A percentile compares a stretch with the other conserved stretches of the same genome.
Conservation (phyloP, 345 rosid genomes). For the Hibiscus mutabilis region DNA sequence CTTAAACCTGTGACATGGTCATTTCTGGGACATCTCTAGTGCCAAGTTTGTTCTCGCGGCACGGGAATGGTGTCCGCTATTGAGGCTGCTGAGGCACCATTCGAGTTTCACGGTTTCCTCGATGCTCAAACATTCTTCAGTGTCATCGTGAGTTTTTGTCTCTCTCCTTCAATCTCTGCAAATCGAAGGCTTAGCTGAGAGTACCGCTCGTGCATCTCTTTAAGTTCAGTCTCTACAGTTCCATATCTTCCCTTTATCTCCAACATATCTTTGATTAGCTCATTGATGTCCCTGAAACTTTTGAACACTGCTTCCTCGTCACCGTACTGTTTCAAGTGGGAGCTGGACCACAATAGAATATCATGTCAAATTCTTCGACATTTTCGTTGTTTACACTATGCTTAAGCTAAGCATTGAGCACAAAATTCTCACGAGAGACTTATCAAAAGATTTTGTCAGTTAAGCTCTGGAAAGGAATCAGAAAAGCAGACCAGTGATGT, state of each 20-base stretch:
- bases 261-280: conserved; percentile 76
- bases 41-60: conserved; percentile 2
- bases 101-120: conserved; percentile 37
- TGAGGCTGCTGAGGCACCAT: conserved; percentile 44
- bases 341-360: conserved; percentile 40
- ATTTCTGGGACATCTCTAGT: background rate
- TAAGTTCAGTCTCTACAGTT: conserved; percentile 67
- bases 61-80: conserved; percentile 33
- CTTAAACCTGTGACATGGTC: background rate
- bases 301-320: conserved; percentile 79
- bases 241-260: conserved; percentile 65
- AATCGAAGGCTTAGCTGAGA: conserved; percentile 91
- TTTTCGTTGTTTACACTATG: background rate
- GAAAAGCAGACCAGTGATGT: background rate
- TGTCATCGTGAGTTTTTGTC: conserved; percentile 96
- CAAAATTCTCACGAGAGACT: background rate
- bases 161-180: conserved; percentile 97
- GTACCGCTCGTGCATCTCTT: conserved; percentile 95
- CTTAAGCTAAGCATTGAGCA: background rate
- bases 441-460: background rate
- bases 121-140: conserved; percentile 75
- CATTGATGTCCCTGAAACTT: conserved; percentile 89
- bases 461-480: background rate
- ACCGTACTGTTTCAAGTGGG: conserved; percentile 70
- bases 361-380: conserved; percentile 3